Base-by-base conservation (phyloP, 2,329 filamentous ascomycete genomes). In the Penicillium sp. region DNA sequence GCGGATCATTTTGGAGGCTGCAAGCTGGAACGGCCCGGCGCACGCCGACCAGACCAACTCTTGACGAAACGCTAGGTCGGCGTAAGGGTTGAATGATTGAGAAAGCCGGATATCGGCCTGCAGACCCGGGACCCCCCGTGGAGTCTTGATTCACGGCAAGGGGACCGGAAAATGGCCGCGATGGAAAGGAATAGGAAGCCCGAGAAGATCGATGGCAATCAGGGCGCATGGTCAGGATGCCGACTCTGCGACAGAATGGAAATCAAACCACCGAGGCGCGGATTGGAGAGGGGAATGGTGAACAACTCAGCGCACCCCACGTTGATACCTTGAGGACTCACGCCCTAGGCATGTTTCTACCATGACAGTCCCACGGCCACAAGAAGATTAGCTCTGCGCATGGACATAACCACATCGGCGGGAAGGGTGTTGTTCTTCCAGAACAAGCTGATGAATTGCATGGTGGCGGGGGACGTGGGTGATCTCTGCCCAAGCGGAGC, bases 21-120 rank as follows among this genome's bases (percentile, higher is more conserved):
- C 63, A 66, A 65, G 63, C 64, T 68, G 67, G 67, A 63, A 68
- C 67, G 67, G 67, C 58, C 67, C 67, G 67, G 63, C 62, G 65
- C 65, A 66, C 63, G 63, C 59, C 63, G 58, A 66, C 59, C 61
- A 62, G 51, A 56, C 55, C 54, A 56, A 58, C 56, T 59, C 51
- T 60, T 63, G 54, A 60, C 62, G 60, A 57, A 61, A 63, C 56
- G 57, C 60, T 60, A 60, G 53, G 57, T 29, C 20, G 31, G 27
- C 41, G 41, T 34, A 46, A 39, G 41, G 41, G 35, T 31, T 37
- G 39, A 37, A 18, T 16, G 34, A 39, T 41, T 39, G 32, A 26
- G n/a, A n/a, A n/a, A n/a, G n/a, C 20, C 20, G 31, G 36, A 43
- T 21, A 29, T 41, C 18, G 36, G 32, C 28, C 39, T 37, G 18